Base-by-base conservation (phyloP, 2,329 filamentous ascomycete genomes). In the Emericellopsis cladophorae region DNA sequence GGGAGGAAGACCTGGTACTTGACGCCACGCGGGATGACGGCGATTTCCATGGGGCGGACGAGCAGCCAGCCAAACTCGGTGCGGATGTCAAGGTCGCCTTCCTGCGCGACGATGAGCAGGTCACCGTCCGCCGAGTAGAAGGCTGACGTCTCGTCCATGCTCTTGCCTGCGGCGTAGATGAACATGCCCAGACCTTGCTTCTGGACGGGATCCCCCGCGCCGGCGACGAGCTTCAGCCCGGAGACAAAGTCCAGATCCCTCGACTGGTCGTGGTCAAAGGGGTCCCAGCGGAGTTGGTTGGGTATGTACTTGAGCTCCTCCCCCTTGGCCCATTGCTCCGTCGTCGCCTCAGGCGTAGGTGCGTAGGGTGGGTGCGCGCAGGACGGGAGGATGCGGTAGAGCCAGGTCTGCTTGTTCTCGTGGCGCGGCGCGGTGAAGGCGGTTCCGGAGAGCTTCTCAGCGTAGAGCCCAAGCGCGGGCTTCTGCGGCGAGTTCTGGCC, bases 61-160 rank as follows among this genome's bases (percentile, higher is more conserved):
- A 85, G 71, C 6, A 90, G 64, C 53, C 72, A 74, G 36, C 84
- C 85, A 37, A 89, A 67, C 58, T 90, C 84, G 1, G 84, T 90
- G 51, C 80, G 75, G 46, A 90, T 81, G 52, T 89, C 82, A 32
- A 90, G 62, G 12, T 71, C 69, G 3, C 84, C 84, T 46, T 84
- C 74, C 55, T 90, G 84, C 2, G 81, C 70, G 12, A 90, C 81
- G 46, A 90, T 79, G 42, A 89, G 60, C 50, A 86, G 74, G 55
- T 90, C 84, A 11, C 84, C 84, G 54, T 90, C 84, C 0, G 86
- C 81, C 4, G 82, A 89, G 67, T 90, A 93, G 57, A 89, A 93
- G 0, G 85, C 85, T 39, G 81, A 69, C 32, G 74, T 73, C n/a
- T 69, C 62, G 38, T 69, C 68, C 88, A 95, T 94, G 54, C 80